A percentile compares a stretch with the other conserved stretches of the same genome.
Evolutionary conservation across 352 stramenopile species (phyloP).

Genomic region (Pythium scleroteichum): DNA sequence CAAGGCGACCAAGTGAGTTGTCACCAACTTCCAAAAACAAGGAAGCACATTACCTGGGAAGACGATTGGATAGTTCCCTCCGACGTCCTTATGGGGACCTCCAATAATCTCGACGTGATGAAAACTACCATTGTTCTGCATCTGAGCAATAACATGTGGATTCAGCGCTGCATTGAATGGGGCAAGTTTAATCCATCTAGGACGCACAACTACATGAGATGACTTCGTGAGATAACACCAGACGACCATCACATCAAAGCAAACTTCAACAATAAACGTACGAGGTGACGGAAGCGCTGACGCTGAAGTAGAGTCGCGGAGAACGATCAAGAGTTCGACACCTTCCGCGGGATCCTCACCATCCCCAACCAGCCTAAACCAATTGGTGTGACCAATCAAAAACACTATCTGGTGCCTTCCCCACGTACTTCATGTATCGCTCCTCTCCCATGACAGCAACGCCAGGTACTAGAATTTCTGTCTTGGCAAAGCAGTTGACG

Average conservation of each 20-base stretch:
- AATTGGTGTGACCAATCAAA: background rate
- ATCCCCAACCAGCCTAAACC: conserved; percentile 50
- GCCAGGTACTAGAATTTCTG: conserved; percentile 38
- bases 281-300: conserved; percentile 37
- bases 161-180: too few relatives aligned
- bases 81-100: conserved; percentile 44
- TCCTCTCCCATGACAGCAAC: conserved; percentile 52
- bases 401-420: background rate
- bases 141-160: background rate
- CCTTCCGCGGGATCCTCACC: conserved; percentile 54
- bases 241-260: too few relatives aligned
- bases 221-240: too few relatives aligned
- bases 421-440: conserved; percentile 57
- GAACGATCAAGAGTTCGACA: conserved; percentile 59
- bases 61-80: conserved; percentile 47
- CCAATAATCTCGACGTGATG: conserved; percentile 65
- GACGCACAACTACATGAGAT: too few relatives aligned
- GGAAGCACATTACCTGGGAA: conserved; percentile 57
- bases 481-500: conserved; percentile 61
- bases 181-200: too few relatives aligned
- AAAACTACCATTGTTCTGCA: background rate
- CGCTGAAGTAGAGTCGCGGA: conserved; percentile 52
- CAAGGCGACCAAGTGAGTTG: background rate
- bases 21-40: too few relatives aligned
- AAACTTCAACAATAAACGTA: conserved; percentile 18